Conservation (phyloP, 2,329 filamentous ascomycete species). For the Beauveria bassiana region DNA sequence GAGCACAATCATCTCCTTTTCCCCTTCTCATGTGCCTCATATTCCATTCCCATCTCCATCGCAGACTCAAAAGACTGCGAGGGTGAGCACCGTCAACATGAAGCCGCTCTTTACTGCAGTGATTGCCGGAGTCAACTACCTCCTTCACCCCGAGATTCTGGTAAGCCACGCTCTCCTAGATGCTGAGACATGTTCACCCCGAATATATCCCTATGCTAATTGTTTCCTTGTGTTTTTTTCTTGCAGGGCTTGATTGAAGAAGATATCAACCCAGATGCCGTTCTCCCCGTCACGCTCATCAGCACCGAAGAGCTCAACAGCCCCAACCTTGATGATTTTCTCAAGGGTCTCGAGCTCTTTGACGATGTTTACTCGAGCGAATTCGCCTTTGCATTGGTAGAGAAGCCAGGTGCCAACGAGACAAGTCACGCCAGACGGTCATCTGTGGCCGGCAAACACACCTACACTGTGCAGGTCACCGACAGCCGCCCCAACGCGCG, state of each 20-base stretch:
- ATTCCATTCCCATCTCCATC: background rate
- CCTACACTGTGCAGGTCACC: conserved; percentile 2
- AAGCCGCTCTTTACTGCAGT: conserved; percentile 10
- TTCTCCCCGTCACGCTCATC: conserved; percentile 33
- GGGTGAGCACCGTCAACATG: background rate
- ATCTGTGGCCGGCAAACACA: background rate
- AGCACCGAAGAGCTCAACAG: conserved; percentile 29
- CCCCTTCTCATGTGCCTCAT: background rate
- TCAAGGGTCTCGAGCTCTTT: conserved; percentile 24
- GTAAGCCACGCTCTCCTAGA: background rate
- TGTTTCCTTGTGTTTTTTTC: too few species aligned
- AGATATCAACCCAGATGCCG: conserved; percentile 32
- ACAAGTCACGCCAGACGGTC: background rate
- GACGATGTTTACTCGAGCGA: conserved; percentile 34
- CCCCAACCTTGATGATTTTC: conserved; percentile 24
- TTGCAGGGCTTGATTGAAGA: conserved; percentile 33
- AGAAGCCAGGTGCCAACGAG: conserved; percentile 24
- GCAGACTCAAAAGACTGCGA: too few species aligned
- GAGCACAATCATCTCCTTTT: background rate
- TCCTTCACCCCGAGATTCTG: conserved; percentile 11
- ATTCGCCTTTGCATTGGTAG: conserved; percentile 31
- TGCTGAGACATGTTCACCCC: background rate
- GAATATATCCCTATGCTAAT: background rate
- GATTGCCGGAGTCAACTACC: conserved; percentile 9
- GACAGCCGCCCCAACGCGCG: conserved; percentile 15